Evolutionary conservation across 352 stramenopile genomes (phyloP), one percentile per base, ranked within the genome.

Genomic region (Globisporangium parvum): DNA sequence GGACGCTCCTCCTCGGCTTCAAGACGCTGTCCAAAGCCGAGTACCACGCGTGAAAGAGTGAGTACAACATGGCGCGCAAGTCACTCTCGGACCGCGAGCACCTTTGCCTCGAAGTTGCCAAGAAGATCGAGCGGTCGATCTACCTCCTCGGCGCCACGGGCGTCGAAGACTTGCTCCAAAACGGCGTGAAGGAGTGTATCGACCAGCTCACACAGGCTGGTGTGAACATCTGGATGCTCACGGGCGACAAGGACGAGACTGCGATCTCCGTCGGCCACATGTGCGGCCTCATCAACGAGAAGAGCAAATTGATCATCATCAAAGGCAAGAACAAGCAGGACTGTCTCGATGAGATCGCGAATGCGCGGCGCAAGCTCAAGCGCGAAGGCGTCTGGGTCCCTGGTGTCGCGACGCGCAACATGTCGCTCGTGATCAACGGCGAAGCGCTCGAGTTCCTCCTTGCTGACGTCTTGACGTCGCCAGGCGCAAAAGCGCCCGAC

Each of bases 241-340:
- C 93, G 5, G 93, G 93, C 8, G 93, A 98, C 65, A 98, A 98
- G 67, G 72, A 96, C 58, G 93, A 98, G 64, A 98, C 93, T 4
- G 93, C 93, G 14, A 97, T 98, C 62, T 98, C 98, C 15, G 98
- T 99, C 21, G 97, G 87, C 6, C 96, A 98, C 51, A 97, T 97
- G 57, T 99, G 96, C 28, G 91, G 93, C 6, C 86, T 99, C 17
- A 87, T 90, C n/a, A 56, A 72, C 10, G 69, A 77, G 26, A 87
- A 80, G 54, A 90, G 75, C 55, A 90, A 87, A 21, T 85, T 95
- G 15, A 66, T 90, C 37, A 85, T 91, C 26, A 89, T 94, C 56
- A 91, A 92, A 47, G 85, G 82, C 12, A 88, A 88, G 48, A 87
- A 53, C 4, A 82, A 81, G 48, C 73, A 91, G 51, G 80, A 91